phyloP scores from a whole-genome alignment of 1,139 yeast species.

The Candida mesenterica region DNA sequence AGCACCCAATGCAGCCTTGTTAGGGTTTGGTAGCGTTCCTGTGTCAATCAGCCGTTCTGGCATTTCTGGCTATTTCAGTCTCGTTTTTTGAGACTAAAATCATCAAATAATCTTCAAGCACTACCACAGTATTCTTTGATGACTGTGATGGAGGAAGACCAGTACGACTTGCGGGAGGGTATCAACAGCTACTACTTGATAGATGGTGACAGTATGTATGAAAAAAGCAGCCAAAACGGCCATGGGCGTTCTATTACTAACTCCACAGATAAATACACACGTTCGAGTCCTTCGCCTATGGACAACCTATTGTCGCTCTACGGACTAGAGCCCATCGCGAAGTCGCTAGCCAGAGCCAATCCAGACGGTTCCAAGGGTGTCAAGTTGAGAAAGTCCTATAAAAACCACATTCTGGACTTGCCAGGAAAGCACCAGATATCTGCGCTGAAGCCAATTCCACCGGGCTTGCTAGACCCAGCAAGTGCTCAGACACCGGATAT shows the following conservation, averaged over 20 bases:
- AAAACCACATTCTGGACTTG: constrained; percentile 82
- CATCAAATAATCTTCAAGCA: too few species aligned
- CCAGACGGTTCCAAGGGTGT: constrained; percentile 89
- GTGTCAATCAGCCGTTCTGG: too few species aligned
- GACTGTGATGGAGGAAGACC: constrained; percentile 9
- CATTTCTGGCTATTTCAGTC: too few species aligned
- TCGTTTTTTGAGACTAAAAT: too few species aligned
- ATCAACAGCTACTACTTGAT: constrained; percentile 23
- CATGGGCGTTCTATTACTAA: too few species aligned
- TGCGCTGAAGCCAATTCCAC: constrained; percentile 51
- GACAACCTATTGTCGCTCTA: constrained; percentile 70
- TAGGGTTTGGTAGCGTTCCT: too few species aligned
- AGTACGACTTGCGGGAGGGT: constrained; percentile 14
- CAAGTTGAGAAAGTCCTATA: constrained; percentile 88
- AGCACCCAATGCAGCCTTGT: too few species aligned
- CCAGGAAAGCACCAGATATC: constrained; percentile 79
- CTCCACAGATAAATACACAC: constrained; percentile 35
- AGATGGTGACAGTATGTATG: constrained; percentile 23
- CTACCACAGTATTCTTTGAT: constrained; percentile 1
- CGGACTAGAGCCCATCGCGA: constrained; percentile 64
- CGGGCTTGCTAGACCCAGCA: constrained; percentile 51
- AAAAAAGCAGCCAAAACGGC: too few species aligned
- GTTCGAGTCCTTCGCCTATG: constrained; percentile 65
- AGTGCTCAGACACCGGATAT: constrained; percentile 38
- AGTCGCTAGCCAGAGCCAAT: constrained; percentile 82